These are phyloP conservation scores for Pilobolus umbonatus DNA, from an alignment of 192 early-diverging fungal genomes.

Conservation along the genomic window DNA sequence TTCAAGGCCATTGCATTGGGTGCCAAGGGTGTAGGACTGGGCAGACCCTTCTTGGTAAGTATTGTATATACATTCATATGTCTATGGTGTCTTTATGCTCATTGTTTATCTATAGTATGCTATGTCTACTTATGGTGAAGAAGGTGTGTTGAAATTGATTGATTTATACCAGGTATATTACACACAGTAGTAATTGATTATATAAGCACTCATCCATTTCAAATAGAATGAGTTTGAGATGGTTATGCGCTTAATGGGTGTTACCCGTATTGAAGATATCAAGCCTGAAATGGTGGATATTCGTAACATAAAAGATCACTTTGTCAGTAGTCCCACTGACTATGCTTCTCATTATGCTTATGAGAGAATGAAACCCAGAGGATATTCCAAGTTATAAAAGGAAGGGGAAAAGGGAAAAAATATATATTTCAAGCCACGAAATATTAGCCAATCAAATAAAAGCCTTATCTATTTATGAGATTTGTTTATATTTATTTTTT, in stretches of 20 bases:
- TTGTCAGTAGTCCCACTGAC: constrained; percentile 26
- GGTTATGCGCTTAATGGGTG: constrained; percentile 73
- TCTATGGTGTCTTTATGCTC: background rate
- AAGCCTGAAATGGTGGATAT: constrained; percentile 44
- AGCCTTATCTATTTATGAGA: too few relatives aligned
- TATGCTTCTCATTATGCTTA: constrained; percentile 22
- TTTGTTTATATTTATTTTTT: too few relatives aligned
- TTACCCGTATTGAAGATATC: constrained; percentile 62
- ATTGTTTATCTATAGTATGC: constrained; percentile 40
- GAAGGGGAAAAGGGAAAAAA: too few relatives aligned
- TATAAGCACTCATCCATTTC: background rate
- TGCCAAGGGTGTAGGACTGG: constrained; percentile 85
- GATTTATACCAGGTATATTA: constrained; percentile 61
- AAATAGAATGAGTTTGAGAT: constrained; percentile 75
- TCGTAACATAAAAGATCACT: constrained; percentile 34
- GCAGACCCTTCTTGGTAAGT: constrained; percentile 60
- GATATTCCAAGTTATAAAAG: constrained; percentile 27
- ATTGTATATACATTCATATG: background rate
- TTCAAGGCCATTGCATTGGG: constrained; percentile 96
- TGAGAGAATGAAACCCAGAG: constrained; percentile 25
- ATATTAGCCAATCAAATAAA: too few relatives aligned
- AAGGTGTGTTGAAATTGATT: constrained; percentile 73
- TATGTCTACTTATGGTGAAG: constrained; percentile 74
- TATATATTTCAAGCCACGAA: too few relatives aligned
- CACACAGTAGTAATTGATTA: background rate